Conservation (phyloP, 1,284 basidiomycete species). For the Termitomyces sp. region DNA sequence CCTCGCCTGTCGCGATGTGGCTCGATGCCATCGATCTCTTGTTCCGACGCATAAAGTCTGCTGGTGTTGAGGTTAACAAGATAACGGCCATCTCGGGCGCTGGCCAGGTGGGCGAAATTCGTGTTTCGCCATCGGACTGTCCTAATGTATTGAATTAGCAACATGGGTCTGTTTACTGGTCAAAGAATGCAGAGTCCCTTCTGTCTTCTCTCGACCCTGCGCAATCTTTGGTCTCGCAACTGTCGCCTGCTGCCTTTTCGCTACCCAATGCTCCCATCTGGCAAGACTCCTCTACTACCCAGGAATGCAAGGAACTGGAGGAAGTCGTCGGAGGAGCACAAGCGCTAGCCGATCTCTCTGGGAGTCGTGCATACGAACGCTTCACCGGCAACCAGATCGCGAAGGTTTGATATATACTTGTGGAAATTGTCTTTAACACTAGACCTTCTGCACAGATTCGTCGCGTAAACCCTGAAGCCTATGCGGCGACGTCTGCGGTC, state of each 20-base stretch:
- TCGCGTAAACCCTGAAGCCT: constrained; percentile 53
- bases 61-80: constrained; percentile 51
- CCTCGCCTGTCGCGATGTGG: constrained; percentile 81
- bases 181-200: constrained; percentile 46
- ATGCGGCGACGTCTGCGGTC: constrained; percentile 65
- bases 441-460: constrained; percentile 42
- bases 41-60: constrained; percentile 61
- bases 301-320: constrained; percentile 71
- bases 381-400: constrained; percentile 87
- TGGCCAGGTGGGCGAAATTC: constrained; percentile 51
- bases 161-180: constrained; percentile 91
- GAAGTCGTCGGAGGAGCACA: constrained; percentile 64
- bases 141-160: constrained; percentile 48
- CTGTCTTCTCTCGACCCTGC: constrained; percentile 53
- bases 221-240: constrained; percentile 49
- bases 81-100: constrained; percentile 71
- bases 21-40: constrained; percentile 81
- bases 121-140: background rate
- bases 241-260: constrained; percentile 66
- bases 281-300: constrained; percentile 86
- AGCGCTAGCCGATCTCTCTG: constrained; percentile 69
- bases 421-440: constrained; percentile 15
- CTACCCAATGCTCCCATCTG: constrained; percentile 76
- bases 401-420: constrained; percentile 39
- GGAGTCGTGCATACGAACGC: constrained; percentile 82